Conservation (phyloP, 139 green algal species). For the Asterochloris erici region DNA sequence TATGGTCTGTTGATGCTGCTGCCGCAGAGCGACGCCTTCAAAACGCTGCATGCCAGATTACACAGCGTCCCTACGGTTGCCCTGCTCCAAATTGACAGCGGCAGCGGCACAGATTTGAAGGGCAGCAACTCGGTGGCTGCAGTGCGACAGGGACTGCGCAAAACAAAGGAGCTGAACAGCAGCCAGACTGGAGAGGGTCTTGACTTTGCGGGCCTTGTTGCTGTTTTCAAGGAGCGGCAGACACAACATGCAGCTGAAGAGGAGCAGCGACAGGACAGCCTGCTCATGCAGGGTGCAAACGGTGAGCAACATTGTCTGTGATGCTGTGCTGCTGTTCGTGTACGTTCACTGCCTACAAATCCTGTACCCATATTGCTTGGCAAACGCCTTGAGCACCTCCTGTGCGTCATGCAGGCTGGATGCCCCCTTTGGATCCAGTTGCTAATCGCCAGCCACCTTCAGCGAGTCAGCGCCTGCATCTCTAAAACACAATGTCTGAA, state of each 20-base stretch:
- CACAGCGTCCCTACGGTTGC: constrained; percentile 38
- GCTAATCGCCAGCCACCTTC: no score
- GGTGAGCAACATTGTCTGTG: neutral
- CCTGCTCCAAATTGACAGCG: constrained; percentile 36
- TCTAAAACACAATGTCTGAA: no score
- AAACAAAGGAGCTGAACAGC: no score
- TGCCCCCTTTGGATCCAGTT: no score
- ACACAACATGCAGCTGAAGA: constrained; percentile 16
- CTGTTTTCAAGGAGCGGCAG: constrained; percentile 15
- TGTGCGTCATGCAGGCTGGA: no score
- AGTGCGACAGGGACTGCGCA: no score
- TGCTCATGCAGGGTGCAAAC: neutral
- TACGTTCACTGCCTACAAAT: neutral
- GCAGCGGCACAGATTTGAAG: neutral
- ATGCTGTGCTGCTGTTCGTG: neutral
- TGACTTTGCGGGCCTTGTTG: constrained; percentile 17
- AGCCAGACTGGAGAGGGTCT: neutral
- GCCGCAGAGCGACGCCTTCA: constrained; percentile 90
- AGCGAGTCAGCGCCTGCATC: no score
- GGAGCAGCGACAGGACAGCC: constrained; percentile 10
- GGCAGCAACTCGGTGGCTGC: no score
- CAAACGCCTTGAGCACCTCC: no score
- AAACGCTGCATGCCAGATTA: constrained; percentile 70
- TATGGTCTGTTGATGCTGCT: constrained; percentile 94
- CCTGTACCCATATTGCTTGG: neutral